A percentile compares a stretch with the other conserved stretches of the same genome.
phyloP scores from a whole-genome alignment of 2,329 filamentous ascomycete genomes.

The Hawksworthiomyces lignivorus region DNA sequence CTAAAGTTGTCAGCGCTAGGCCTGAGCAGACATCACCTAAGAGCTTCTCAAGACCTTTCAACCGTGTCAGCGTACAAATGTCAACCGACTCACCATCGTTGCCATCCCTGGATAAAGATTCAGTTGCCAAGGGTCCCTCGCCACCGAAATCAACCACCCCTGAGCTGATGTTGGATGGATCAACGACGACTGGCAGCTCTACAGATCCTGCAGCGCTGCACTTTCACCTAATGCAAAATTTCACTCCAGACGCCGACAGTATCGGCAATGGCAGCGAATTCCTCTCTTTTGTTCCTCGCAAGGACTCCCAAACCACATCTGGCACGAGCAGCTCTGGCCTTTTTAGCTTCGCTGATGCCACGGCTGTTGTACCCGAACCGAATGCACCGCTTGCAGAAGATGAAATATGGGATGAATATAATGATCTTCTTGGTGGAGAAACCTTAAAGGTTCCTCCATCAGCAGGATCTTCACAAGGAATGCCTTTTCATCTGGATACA shows the following conservation, averaged over 20 bases:
- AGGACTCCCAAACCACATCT: constrained; percentile 57
- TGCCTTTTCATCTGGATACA: constrained; percentile 48
- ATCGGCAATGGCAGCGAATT: constrained; percentile 48
- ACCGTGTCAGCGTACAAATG: constrained; percentile 42
- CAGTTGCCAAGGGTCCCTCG: constrained; percentile 41
- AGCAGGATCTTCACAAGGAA: constrained; percentile 47
- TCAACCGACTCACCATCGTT: constrained; percentile 16
- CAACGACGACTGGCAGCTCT: constrained; percentile 25
- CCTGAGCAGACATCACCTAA: constrained; percentile 60
- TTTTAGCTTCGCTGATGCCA: constrained; percentile 53
- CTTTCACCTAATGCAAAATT: constrained; percentile 22
- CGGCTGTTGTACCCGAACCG: constrained; percentile 56
- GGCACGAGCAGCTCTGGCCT: constrained; percentile 56
- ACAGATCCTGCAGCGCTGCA: constrained; percentile 20
- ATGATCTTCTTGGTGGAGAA: constrained; percentile 72
- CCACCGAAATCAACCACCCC: constrained; percentile 33
- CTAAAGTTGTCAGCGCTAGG: constrained; percentile 65
- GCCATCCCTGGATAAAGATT: constrained; percentile 28
- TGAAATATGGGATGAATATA: constrained; percentile 90
- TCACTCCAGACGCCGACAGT: constrained; percentile 24
- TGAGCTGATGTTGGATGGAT: constrained; percentile 29
- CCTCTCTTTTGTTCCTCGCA: constrained; percentile 63
- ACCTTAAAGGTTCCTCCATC: constrained; percentile 38
- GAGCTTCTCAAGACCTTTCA: constrained; percentile 82
- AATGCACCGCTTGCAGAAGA: constrained; percentile 64